Evolutionary conservation across 1,139 yeast genomes (phyloP).

Genomic region (Pichia cactophila): DNA sequence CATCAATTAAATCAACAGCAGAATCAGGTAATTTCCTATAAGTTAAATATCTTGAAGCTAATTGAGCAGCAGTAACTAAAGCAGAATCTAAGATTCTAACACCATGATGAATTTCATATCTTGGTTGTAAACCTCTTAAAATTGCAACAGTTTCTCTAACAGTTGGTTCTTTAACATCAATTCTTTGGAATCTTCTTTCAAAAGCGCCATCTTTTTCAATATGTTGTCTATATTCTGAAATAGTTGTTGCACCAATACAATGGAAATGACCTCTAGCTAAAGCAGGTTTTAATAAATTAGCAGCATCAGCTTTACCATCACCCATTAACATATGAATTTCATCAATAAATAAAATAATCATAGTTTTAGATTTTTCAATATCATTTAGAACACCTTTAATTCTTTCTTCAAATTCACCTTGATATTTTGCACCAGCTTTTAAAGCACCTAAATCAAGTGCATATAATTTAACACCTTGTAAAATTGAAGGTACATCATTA

Average conservation of each 20-base stretch:
- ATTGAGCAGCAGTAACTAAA: conserved; percentile 86
- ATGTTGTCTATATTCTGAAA: conserved; percentile 85
- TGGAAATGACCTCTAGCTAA: conserved; percentile 93
- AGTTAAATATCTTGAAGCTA: conserved; percentile 90
- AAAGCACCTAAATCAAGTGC: conserved; percentile 91
- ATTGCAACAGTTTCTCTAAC: conserved; percentile 91
- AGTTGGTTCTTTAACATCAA: conserved; percentile 92
- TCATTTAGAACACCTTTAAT: conserved; percentile 92
- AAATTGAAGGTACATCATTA: conserved; percentile 86
- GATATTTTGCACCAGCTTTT: conserved; percentile 97
- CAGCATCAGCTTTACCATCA: conserved; percentile 91
- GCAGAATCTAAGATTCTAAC: conserved; percentile 95
- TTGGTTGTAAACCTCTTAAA: conserved; percentile 90
- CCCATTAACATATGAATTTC: conserved; percentile 98
- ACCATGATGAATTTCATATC: conserved; percentile 96
- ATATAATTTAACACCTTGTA: conserved; percentile 71
- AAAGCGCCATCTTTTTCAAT: conserved; percentile 97
- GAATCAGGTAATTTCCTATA: conserved; percentile 96
- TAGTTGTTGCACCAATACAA: conserved; percentile 98
- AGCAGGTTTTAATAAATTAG: conserved; percentile 93
- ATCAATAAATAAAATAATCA: conserved; percentile 86
- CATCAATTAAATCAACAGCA: conserved; percentile 95
- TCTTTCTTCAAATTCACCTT: conserved; percentile 98
- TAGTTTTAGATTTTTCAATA: conserved; percentile 77
- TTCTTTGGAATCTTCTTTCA: conserved; percentile 96